Evolutionary conservation across 345 rosid species (phyloP), one percentile per base, ranked within the genome.

Genomic region (Theobroma cacao): DNA sequence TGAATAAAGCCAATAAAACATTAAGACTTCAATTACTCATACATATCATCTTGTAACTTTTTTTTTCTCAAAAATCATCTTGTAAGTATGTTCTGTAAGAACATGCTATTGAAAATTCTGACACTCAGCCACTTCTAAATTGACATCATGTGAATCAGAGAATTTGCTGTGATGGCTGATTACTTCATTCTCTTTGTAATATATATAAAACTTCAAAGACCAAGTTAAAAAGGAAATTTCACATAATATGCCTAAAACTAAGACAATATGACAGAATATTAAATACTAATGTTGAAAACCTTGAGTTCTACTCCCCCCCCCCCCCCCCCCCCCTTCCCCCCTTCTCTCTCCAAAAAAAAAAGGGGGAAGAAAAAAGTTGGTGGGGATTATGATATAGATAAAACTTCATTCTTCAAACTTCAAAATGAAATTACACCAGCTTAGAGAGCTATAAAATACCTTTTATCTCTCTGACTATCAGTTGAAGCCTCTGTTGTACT

Each of bases 391-490:
- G 50, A 59, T 40, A 60, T 66, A 50, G 68, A 43, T 33, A 30
- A 33, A n/a, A 36, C 52, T 59, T 53, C 47, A 13, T 24, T 63
- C 34, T 45, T 55, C 34, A 5, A 65, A 65, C 65, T 45, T 55
- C 34, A 5, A 65, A 65, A 52, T 36, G 66, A 78, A 53, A 34
- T 65, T 33, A 17, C 20, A 45, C 18, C 55, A 36, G 47, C 65
- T 40, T 70, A 52, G 50, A 52, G 50, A 74, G 47, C 38, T 17
- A 48, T 28, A 65, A 41, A 45, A 55, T 89, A 91, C 97, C 97
- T 91, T 84, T 83, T 85, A 28, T 86, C 93, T 84, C 81, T 89
- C 15, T 82, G 86, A 45, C 78, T 77, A 60, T 86, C 87, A 48
- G 66, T 66, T 31, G 86, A 85, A 34, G 85, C 41, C 58, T 90